These are phyloP conservation scores for Pulicaria dysenterica DNA, from an alignment of 129 eudicot genomes.

Conservation along the genomic window DNA sequence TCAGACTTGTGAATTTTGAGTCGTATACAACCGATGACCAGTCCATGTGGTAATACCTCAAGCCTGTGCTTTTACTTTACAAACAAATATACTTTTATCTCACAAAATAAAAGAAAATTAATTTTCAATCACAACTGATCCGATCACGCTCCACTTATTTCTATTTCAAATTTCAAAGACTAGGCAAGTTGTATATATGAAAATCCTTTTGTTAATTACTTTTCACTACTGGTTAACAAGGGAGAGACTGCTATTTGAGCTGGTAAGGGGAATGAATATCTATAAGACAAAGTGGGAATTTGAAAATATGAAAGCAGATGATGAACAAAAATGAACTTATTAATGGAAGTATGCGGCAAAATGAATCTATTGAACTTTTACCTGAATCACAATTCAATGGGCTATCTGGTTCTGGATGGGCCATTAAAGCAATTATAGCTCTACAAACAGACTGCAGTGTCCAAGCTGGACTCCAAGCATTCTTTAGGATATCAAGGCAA, in stretches of 20 bases:
- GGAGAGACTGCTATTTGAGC: conserved; percentile 10
- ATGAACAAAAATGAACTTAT: background rate
- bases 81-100: background rate
- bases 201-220: background rate
- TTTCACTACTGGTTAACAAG: background rate
- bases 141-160: background rate
- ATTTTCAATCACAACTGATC: background rate
- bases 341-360: background rate
- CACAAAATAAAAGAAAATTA: background rate
- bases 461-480: conserved; percentile 99
- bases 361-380: conserved; percentile 18
- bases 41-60: background rate
- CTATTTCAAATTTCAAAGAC: background rate
- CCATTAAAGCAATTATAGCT: conserved; percentile 98
- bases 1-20: background rate
- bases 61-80: background rate
- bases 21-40: background rate
- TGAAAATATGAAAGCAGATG: background rate
- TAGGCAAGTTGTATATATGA: background rate
- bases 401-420: conserved; percentile 99
- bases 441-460: conserved; percentile 95
- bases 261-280: conserved; percentile 9
- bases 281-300: background rate
- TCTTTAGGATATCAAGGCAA: conserved; percentile 96
- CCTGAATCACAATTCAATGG: conserved; percentile 99